Conservation (phyloP, 345 rosid genomes). For the Citrus australasica region DNA sequence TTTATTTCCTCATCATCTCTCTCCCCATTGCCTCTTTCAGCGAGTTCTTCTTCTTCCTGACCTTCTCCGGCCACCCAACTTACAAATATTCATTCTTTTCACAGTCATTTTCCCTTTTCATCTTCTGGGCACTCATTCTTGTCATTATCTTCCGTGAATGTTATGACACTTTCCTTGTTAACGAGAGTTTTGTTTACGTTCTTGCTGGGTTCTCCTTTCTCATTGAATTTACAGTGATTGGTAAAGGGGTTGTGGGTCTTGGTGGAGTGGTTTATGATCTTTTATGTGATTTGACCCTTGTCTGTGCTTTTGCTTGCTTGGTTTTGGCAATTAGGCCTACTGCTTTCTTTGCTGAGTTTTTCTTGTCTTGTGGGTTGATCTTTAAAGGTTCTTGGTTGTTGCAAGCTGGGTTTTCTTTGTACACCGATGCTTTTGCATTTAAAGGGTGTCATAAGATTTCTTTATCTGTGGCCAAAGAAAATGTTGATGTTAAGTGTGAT, state of each 20-base stretch:
- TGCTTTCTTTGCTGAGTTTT: constrained; percentile 49
- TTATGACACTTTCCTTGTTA: constrained; percentile 22
- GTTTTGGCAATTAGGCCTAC: constrained; percentile 44
- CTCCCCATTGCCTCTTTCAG: constrained; percentile 57
- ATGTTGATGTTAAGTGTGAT: constrained; percentile 44
- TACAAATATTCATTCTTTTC: constrained; percentile 47
- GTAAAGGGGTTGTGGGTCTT: constrained; percentile 37
- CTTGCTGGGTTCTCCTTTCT: constrained; percentile 38
- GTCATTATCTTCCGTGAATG: constrained; percentile 33
- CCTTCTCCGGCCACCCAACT: constrained; percentile 41
- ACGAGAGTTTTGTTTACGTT: constrained; percentile 29
- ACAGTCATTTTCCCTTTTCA: constrained; percentile 33
- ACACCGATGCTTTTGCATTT: constrained; percentile 40
- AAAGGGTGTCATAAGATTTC: constrained; percentile 40
- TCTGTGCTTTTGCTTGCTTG: constrained; percentile 49
- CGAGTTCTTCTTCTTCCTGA: constrained; percentile 39
- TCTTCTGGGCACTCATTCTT: constrained; percentile 43
- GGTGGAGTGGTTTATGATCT: constrained; percentile 34
- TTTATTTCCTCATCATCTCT: constrained; percentile 43
- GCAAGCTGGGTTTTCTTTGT: constrained; percentile 49
- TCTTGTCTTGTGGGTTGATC: constrained; percentile 43
- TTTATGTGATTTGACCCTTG: constrained; percentile 35
- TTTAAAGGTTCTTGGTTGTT: constrained; percentile 53
- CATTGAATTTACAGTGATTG: constrained; percentile 34
- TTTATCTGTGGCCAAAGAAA: constrained; percentile 20